A percentile compares a stretch with the other conserved stretches of the same genome.
phyloP scores from a whole-genome alignment of 352 stramenopile genomes.

The Phytopythium aichiense region DNA sequence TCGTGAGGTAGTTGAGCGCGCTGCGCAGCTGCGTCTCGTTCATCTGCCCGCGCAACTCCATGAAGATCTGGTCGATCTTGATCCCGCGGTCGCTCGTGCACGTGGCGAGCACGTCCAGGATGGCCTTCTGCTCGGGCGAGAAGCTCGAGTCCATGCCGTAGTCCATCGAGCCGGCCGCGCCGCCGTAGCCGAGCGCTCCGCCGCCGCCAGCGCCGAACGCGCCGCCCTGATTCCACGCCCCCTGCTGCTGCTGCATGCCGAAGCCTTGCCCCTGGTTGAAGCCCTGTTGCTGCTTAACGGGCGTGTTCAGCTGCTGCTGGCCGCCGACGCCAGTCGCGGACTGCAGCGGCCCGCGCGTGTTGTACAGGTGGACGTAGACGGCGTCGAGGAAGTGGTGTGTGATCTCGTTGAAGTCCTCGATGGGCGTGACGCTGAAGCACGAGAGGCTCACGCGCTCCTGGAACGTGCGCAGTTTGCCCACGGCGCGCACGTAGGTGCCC shows the following conservation, averaged over 20 bases:
- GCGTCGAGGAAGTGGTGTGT: constrained; percentile 95
- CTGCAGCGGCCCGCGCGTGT: constrained; percentile 58
- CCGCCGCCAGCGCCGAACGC: constrained; percentile 10
- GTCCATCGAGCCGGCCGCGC: constrained; percentile 27
- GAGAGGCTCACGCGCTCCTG: constrained; percentile 86
- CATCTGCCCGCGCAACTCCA: constrained; percentile 53
- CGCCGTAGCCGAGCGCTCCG: constrained; percentile 6
- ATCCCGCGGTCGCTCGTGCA: constrained; percentile 71
- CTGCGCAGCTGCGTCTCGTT: constrained; percentile 60
- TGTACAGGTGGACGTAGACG: constrained; percentile 90
- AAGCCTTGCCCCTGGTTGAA: constrained; percentile 13
- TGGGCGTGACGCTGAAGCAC: constrained; percentile 78
- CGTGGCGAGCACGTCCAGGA: constrained; percentile 70
- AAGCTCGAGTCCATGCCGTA: constrained; percentile 76
- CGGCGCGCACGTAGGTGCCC: constrained; percentile 86
- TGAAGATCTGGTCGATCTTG: constrained; percentile 80
- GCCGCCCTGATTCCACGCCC: constrained; percentile 23
- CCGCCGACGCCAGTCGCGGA: constrained; percentile 7
- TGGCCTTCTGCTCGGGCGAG: constrained; percentile 71
- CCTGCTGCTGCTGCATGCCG: constrained; percentile 15
- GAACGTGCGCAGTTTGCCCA: constrained; percentile 92
- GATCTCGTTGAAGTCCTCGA: constrained; percentile 93
- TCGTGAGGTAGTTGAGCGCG: constrained; percentile 79
- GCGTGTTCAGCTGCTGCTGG: constrained; percentile 23
- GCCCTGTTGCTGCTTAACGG: constrained; percentile 24